Evolutionary conservation across 2,329 filamentous ascomycete genomes (phyloP), one percentile per base, ranked within the genome.

Genomic region (Ophiostoma sp.): DNA sequence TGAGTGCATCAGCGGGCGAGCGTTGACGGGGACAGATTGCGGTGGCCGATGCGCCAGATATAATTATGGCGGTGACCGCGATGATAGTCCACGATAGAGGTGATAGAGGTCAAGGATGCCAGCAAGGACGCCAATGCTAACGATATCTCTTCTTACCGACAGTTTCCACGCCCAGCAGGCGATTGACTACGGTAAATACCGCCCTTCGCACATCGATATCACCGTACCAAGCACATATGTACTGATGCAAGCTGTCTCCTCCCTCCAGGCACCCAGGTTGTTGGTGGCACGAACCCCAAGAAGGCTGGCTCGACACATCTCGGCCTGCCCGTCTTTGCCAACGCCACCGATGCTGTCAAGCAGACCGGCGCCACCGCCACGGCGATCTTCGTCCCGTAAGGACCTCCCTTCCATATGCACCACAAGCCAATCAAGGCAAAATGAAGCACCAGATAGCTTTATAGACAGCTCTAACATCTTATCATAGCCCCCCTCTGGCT

Each of bases 211-310:
- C 45, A 22, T 31, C 15, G 12, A 4, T 57, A 25, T 12, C 8
- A 22, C 11, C 15, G 11, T 22, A n/a, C 45, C 7, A 25, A 15
- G 7, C 45, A 19, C 33, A 12, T 1, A 33, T 15, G 42, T 48
- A 15, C 69, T 71, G 15, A 71, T 64, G n/a, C 55, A 64, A 19
- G n/a, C 39, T 36, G 31, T 69, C 28, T n/a, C 7, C 22, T 33
- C 50, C 28, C 8, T 25, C 4, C 55, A 97, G 94, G 95, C 83
- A 99, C 96, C 80, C 95, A 97, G 83, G 94, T 99, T 78, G 94
- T 99, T 78, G 96, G 96, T 83, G 96, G 96, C 82, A 98, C 95
- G 81, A 98, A 98, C 87, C 96, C 96, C 82, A 98, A 97, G 89
- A 99, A 99, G 88, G 96, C 96, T 78, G 96, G 96, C 81, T 85